These are phyloP conservation scores for Chalciporus piperatus DNA, from an alignment of 768 basidiomycete species.

Conservation along the genomic window DNA sequence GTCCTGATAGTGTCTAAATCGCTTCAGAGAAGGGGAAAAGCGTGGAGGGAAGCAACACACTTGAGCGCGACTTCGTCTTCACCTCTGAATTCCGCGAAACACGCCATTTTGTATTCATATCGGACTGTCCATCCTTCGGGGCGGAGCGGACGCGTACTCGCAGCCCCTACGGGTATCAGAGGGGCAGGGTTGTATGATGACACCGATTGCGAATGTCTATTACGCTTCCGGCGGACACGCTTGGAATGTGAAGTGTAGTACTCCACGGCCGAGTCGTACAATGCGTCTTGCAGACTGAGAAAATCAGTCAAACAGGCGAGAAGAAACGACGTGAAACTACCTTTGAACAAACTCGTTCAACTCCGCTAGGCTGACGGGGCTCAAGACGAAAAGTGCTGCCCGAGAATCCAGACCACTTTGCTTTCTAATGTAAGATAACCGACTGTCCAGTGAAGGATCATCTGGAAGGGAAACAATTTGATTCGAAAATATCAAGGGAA, in stretches of 20 bases:
- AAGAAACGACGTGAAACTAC: constrained; percentile 34
- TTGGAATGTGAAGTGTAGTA: constrained; percentile 64
- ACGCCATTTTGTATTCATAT: constrained; percentile 97
- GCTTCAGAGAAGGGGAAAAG: constrained; percentile 10
- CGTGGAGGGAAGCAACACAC: constrained; percentile 43
- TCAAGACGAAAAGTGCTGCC: constrained; percentile 91
- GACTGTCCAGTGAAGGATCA: constrained; percentile 76
- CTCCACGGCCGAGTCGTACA: too few species aligned
- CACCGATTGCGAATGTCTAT: constrained; percentile 64
- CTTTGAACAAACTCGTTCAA: constrained; percentile 87
- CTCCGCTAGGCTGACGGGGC: constrained; percentile 84
- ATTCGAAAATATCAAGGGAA: background rate
- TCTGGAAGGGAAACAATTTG: constrained; percentile 43
- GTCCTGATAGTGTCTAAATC: constrained; percentile 75
- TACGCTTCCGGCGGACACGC: constrained; percentile 86
- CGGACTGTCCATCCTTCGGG: constrained; percentile 93
- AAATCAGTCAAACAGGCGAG: background rate
- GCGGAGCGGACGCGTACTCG: constrained; percentile 56
- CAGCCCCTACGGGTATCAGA: constrained; percentile 40
- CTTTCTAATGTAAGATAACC: constrained; percentile 83
- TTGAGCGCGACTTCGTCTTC: constrained; percentile 92
- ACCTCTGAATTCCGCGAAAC: constrained; percentile 92
- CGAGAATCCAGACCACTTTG: constrained; percentile 88
- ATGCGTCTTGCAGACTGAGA: constrained; percentile 57
- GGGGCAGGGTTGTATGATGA: constrained; percentile 48